Percentiles rank a stretch among this genome's conserved stretches.
Evolutionary conservation across 768 basidiomycete species (phyloP).

Genomic region (Heimioporus sp.): DNA sequence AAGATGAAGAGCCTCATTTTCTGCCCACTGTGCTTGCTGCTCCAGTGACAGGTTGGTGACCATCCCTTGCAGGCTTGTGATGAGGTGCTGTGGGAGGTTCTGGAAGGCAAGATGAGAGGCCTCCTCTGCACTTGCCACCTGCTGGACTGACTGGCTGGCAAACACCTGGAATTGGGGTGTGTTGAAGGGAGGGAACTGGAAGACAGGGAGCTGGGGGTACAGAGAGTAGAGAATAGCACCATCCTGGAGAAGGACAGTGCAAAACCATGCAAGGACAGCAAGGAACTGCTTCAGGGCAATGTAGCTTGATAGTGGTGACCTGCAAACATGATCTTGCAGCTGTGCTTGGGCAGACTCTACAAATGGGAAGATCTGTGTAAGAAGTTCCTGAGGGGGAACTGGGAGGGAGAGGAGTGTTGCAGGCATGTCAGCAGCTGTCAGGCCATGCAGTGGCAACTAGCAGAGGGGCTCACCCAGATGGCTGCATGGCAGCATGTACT

Average conservation of each 20-base stretch:
- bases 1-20: background rate
- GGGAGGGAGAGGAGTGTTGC: background rate
- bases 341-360: background rate
- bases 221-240: conserved; percentile 26
- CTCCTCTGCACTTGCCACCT: conserved; percentile 17
- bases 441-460: too few relatives aligned
- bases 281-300: conserved; percentile 30
- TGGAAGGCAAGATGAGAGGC: conserved; percentile 14
- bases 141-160: conserved; percentile 4
- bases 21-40: background rate
- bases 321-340: background rate
- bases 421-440: background rate
- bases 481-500: conserved; percentile 22
- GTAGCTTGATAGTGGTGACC: background rate
- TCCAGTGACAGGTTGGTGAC: background rate
- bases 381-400: conserved; percentile 17
- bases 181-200: conserved; percentile 28
- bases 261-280: conserved; percentile 21
- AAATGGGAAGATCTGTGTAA: conserved; percentile 11
- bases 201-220: conserved; percentile 23
- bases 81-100: conserved; percentile 23
- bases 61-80: conserved; percentile 15
- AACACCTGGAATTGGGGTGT: conserved; percentile 19
- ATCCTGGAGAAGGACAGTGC: conserved; percentile 35
- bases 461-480: background rate